Percentiles rank a stretch among this genome's conserved stretches.
Evolutionary conservation across 768 basidiomycete genomes (phyloP).

Genomic region (Mycena pura): DNA sequence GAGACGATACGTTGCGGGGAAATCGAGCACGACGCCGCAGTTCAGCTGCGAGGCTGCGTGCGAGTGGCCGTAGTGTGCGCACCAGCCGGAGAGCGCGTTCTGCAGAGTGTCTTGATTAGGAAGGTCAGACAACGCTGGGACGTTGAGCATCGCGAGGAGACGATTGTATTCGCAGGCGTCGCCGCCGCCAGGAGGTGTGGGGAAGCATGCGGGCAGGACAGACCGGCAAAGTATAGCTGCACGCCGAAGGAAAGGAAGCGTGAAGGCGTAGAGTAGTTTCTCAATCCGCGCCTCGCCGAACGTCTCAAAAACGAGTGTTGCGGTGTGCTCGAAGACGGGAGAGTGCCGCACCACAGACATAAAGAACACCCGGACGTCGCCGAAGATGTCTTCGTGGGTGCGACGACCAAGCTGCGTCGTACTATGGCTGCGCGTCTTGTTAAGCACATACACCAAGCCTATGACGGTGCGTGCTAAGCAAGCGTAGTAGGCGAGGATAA

Average conservation of each 20-base stretch:
- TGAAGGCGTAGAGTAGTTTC: constrained; percentile 85
- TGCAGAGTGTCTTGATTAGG: constrained; percentile 88
- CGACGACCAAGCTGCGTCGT: constrained; percentile 52
- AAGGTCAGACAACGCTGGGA: constrained; percentile 80
- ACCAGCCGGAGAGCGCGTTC: constrained; percentile 89
- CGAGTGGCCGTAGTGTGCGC: constrained; percentile 85
- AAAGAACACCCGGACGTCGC: constrained; percentile 87
- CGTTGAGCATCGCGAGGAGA: constrained; percentile 74
- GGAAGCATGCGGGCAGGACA: constrained; percentile 68
- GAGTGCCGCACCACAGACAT: constrained; percentile 91
- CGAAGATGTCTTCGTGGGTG: constrained; percentile 76
- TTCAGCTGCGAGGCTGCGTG: constrained; percentile 81
- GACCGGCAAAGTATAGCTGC: constrained; percentile 86
- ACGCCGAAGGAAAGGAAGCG: constrained; percentile 89
- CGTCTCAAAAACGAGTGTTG: constrained; percentile 77
- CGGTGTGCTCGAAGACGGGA: constrained; percentile 84
- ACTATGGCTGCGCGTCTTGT: constrained; percentile 67
- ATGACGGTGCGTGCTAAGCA: constrained; percentile 87
- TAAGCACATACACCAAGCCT: constrained; percentile 82
- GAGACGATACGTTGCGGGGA: constrained; percentile 82
- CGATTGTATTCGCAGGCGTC: constrained; percentile 79
- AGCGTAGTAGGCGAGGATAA: constrained; percentile 90
- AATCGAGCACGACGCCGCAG: constrained; percentile 82
- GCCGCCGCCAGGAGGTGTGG: constrained; percentile 49
- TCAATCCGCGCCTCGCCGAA: constrained; percentile 87